A percentile compares a stretch with the other conserved stretches of the same genome.
Evolutionary conservation across 2,329 filamentous ascomycete species (phyloP).

Genomic region (Conoideocrella luteorostrata): DNA sequence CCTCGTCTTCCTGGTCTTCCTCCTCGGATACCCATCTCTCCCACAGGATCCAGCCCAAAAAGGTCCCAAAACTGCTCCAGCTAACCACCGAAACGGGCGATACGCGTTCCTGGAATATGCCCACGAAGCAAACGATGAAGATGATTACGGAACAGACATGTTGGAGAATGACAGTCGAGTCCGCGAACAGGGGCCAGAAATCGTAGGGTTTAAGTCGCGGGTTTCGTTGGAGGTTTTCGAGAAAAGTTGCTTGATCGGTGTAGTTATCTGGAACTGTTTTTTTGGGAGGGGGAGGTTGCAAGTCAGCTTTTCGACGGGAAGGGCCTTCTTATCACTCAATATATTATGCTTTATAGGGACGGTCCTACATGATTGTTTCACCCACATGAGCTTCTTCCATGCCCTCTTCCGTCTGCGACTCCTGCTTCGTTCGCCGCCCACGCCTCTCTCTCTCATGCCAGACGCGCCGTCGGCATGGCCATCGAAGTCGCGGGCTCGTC

Average conservation of each 20-base stretch:
- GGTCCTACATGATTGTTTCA: conserved; percentile 80
- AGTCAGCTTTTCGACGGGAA: no score
- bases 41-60: conserved; percentile 85
- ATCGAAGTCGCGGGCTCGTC: conserved; percentile 30
- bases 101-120: conserved; percentile 81
- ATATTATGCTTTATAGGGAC: not conserved
- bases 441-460: conserved; percentile 35
- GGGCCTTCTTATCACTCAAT: no score
- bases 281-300: no score
- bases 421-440: conserved; percentile 52
- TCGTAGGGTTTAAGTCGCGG: conserved; percentile 91
- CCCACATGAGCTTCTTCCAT: conserved; percentile 97
- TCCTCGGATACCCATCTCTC: conserved; percentile 81
- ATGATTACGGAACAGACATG: conserved; percentile 93
- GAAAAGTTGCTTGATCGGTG: conserved; percentile 92
- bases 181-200: conserved; percentile 93
- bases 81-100: conserved; percentile 84
- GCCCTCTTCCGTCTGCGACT: conserved; percentile 64
- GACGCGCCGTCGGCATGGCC: conserved; percentile 28
- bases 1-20: conserved; percentile 42
- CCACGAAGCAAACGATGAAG: conserved; percentile 89
- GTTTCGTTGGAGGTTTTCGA: conserved; percentile 92
- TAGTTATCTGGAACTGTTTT: conserved; percentile 95
- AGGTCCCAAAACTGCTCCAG: conserved; percentile 75
- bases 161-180: conserved; percentile 94